Evolutionary conservation across 352 stramenopile genomes (phyloP), one percentile per base, ranked within the genome.

Genomic region (Thalassiosira pacifica): DNA sequence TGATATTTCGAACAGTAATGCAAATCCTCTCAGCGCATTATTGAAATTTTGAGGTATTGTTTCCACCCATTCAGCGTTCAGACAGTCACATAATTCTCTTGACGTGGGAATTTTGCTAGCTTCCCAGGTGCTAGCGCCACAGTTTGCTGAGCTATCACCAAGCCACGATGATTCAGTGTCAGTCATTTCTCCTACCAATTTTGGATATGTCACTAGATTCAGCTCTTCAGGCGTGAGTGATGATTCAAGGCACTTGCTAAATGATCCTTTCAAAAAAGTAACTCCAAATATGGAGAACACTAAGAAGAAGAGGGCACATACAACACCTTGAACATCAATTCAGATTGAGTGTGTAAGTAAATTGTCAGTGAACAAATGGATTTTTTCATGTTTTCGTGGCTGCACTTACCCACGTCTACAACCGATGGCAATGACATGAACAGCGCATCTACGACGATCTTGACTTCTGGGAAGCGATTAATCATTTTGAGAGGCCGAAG

Each of bases 211-310:
- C 5, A 90, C 34, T 22, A 86, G 59, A 19, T 87, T 22, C 24
- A 80, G 11, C 60, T 80, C 37, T n/a, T 76, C 71, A 16, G 3
- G 0, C 29, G 65, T 79, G 10, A 97, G 96, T 8, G 88, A 81
- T 27, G 92, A 82, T n/a, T 94, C 96, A 63, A 88, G 73, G 86
- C 97, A 98, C 0, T 85, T 57, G 75, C 96, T 94, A 84, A 98
- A 96, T 0, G 87, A 91, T 2, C 97, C 97, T 85, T 98, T 98
- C 60, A 98, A 89, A 77, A 98, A 98, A 45, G 96, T 97, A 0
- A 98, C 96, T 3, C 96, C 94, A 70, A 98, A 91, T 71, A 98
- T 98, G 73, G 96, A 97, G 91, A 99, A 99, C 59, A 98, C 97
- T 27, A 98, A 90, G 57, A 97, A 98, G 78, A 98, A 97, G 0